These are phyloP conservation scores for Anthracocystis panici-leucophaei DNA, from an alignment of 1,284 basidiomycete genomes.

Conservation along the genomic window DNA sequence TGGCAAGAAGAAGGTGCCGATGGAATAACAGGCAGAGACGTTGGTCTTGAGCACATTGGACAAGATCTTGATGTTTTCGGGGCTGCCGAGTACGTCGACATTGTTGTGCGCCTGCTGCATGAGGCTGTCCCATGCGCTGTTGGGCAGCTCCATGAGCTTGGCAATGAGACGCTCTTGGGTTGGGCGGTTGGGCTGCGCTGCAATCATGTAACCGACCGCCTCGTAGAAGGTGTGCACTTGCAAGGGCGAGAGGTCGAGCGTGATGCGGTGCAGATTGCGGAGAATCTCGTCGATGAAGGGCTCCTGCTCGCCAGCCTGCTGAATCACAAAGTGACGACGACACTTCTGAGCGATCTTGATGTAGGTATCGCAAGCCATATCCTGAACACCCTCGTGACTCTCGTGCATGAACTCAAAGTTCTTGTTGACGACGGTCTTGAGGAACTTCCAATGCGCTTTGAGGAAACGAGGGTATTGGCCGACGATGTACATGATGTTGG, in stretches of 20 bases:
- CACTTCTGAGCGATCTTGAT: slow-evolving; percentile 99
- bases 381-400: slow-evolving; percentile 98
- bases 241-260: slow-evolving; percentile 91
- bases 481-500: slow-evolving; percentile 99
- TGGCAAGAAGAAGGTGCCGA: slow-evolving; percentile 95
- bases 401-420: slow-evolving; percentile 99
- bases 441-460: slow-evolving; percentile 99
- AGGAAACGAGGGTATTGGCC: slow-evolving; percentile 99
- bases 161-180: slow-evolving; percentile 94
- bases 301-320: slow-evolving; percentile 95
- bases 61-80: slow-evolving; percentile 96
- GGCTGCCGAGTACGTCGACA: slow-evolving; percentile 89
- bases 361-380: slow-evolving; percentile 99
- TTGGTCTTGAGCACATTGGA: slow-evolving; percentile 99
- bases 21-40: slow-evolving; percentile 96
- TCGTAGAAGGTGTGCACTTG: slow-evolving; percentile 79
- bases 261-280: slow-evolving; percentile 90
- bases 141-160: slow-evolving; percentile 97
- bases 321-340: slow-evolving; percentile 97
- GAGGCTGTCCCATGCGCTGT: slow-evolving; percentile 96
- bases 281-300: slow-evolving; percentile 99
- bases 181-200: slow-evolving; percentile 96
- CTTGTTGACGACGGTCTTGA: slow-evolving; percentile 99
- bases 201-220: slow-evolving; percentile 99
- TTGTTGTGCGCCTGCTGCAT: slow-evolving; percentile 96